Percentiles rank a stretch among this genome's conserved stretches.
phyloP scores from a whole-genome alignment of 495 filamentous ascomycete genomes.

The Xylona heveae region DNA sequence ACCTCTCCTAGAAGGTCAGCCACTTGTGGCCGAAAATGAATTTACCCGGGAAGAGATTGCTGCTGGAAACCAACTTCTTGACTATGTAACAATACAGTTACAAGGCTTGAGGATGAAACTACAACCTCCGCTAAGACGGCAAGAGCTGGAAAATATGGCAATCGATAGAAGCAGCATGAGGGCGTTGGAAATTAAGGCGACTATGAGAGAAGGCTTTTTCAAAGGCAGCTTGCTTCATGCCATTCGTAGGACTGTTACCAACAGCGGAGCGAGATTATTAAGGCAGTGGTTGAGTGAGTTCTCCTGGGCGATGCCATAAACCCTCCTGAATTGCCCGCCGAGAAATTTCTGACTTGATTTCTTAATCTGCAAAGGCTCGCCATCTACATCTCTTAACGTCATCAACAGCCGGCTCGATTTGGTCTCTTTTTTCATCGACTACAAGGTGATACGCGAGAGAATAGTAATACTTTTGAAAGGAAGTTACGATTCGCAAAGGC shows the following conservation, averaged over 20 bases:
- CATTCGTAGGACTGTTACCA: conserved; percentile 73
- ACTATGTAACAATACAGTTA: conserved; percentile 63
- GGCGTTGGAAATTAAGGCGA: conserved; percentile 71
- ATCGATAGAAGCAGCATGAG: conserved; percentile 85
- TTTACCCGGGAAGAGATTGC: conserved; percentile 31
- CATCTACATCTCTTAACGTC: conserved; percentile 58
- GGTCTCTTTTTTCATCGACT: conserved; percentile 46
- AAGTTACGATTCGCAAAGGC: conserved; percentile 68
- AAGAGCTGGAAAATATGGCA: conserved; percentile 53
- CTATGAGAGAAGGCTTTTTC: conserved; percentile 48
- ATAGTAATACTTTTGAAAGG: conserved; percentile 44
- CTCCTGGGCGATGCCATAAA: neutral
- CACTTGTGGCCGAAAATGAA: conserved; percentile 20
- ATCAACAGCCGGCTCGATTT: conserved; percentile 72
- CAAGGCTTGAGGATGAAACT: conserved; percentile 66
- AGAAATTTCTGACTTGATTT: neutral
- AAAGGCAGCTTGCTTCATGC: conserved; percentile 77
- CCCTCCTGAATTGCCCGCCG: neutral
- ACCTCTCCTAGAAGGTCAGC: conserved; percentile 49
- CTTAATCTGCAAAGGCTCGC: conserved; percentile 23
- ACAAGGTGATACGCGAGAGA: conserved; percentile 40
- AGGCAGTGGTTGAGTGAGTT: conserved; percentile 56
- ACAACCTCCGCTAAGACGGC: conserved; percentile 56
- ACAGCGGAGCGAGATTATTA: conserved; percentile 68
- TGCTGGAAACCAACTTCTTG: conserved; percentile 55